Evolutionary conservation across 768 basidiomycete species (phyloP), one percentile per base, ranked within the genome.

Genomic region (Boletus edulis): DNA sequence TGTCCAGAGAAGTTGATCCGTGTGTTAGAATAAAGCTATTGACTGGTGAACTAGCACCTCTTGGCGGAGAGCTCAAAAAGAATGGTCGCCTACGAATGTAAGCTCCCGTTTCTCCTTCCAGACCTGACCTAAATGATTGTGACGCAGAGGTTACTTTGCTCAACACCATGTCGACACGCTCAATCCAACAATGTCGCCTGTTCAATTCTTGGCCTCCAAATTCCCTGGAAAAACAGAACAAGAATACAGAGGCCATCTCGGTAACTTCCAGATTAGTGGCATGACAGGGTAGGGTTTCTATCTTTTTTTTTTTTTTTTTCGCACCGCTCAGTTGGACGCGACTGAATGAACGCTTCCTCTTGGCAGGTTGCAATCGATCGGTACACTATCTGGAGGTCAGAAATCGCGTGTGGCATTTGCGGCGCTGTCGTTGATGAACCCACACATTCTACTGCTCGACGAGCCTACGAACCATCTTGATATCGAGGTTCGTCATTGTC

Each of bases 401-500:
- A 98, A 98, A 72, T 91, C 88, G 54, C 87, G 96, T 62, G 96
- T 98, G 14, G 93, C 94, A 1, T 98, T 98, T 73, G 85, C 95
- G 3, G 78, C 86, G 18, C 70, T 96, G 44, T 94, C 91, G 41
- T 74, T 98, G 65, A 89, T 89, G 70, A 83, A 83, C 52, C 97
- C 97, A 9, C 97, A 99, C 68, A 83, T 99, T 56, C 73, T 99
- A 58, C 75, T 98, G 59, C 81, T 99, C 51, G 97, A 99, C 71
- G 97, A 99, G 87, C 94, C 94, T 52, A 94, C 93, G 63, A 96
- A 96, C 78, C 95, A 96, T 73, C 76, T 95, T 67, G 94, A 96
- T 88, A 93, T 95, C 56, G 91, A 93, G 78, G 89, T 86, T 55
- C 52, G 60, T 57, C 14, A n/a, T 39, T 22, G 18, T 42, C 46